A percentile compares a stretch with the other conserved stretches of the same genome.
Conservation (phyloP, 352 stramenopile genomes). For the Phytophthora lateralis region DNA sequence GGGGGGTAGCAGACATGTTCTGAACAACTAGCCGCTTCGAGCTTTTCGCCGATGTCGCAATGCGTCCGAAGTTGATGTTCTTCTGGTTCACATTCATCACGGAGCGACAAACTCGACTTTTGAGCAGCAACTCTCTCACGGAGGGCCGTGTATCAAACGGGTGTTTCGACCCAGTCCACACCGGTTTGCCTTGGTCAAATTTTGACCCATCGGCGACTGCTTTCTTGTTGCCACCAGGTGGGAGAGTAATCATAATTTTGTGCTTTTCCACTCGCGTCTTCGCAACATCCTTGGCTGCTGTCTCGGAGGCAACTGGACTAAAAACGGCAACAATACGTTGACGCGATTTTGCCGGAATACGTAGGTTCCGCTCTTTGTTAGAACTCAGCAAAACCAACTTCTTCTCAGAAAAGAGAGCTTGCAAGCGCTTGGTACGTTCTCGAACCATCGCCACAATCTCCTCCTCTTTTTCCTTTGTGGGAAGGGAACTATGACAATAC, state of each 20-base stretch:
- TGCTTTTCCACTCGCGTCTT: constrained; percentile 87
- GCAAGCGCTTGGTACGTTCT: constrained; percentile 70
- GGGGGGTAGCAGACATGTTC: constrained; percentile 85
- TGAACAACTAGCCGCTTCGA: constrained; percentile 87
- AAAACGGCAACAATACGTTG: constrained; percentile 86
- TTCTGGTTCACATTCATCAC: constrained; percentile 93
- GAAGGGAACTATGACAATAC: constrained; percentile 69
- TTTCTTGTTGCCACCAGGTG: constrained; percentile 86
- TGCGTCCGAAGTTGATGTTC: constrained; percentile 92
- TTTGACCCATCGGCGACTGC: constrained; percentile 60
- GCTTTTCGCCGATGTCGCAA: constrained; percentile 84
- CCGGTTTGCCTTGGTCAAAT: constrained; percentile 61
- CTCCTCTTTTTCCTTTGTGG: constrained; percentile 72
- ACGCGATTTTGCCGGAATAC: constrained; percentile 76
- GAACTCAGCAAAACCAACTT: constrained; percentile 65
- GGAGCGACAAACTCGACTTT: constrained; percentile 83
- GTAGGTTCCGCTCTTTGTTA: constrained; percentile 80
- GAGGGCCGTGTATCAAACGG: constrained; percentile 80
- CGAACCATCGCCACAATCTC: constrained; percentile 84
- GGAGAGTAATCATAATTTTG: constrained; percentile 88
- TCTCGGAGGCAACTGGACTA: constrained; percentile 51
- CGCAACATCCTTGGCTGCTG: constrained; percentile 40
- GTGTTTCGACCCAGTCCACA: constrained; percentile 78
- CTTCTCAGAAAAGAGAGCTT: constrained; percentile 70
- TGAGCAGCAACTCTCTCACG: constrained; percentile 84